Conservation (phyloP, 805 yeast genomes). For the Pichia sporocuriosa region DNA sequence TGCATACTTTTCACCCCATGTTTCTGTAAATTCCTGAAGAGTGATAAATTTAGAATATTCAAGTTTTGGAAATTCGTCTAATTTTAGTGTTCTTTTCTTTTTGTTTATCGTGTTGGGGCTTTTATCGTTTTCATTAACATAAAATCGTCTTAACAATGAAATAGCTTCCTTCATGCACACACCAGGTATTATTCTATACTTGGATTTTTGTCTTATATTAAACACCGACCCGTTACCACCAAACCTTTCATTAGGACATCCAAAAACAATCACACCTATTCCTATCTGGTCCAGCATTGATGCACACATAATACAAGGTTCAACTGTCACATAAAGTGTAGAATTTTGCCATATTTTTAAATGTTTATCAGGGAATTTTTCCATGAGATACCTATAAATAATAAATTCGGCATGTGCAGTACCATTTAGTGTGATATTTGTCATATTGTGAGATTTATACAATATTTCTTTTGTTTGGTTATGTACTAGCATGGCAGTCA, state of each 20-base stretch:
- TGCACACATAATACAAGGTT: conserved; percentile 98
- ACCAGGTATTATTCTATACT: conserved; percentile 51
- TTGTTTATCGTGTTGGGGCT: conserved; percentile 81
- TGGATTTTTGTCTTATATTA: conserved; percentile 35
- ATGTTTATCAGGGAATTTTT: conserved; percentile 24
- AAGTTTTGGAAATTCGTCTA: conserved; percentile 53
- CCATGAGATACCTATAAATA: conserved; percentile 55
- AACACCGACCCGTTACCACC: conserved; percentile 95
- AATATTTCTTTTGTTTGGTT: conserved; percentile 39
- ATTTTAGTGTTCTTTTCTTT: conserved; percentile 55
- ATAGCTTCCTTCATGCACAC: conserved; percentile 77
- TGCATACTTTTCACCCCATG: conserved; percentile 40
- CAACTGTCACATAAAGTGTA: conserved; percentile 86
- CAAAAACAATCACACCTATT: conserved; percentile 69
- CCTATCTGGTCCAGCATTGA: conserved; percentile 79
- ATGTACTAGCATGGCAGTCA: conserved; percentile 66
- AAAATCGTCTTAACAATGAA: conserved; percentile 71
- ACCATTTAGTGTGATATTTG: conserved; percentile 79
- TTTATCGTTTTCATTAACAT: conserved; percentile 73
- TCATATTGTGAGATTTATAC: conserved; percentile 77
- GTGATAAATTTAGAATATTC: conserved; percentile 49
- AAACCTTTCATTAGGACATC: conserved; percentile 91
- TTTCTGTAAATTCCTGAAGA: conserved; percentile 39
- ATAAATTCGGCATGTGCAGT: conserved; percentile 90
- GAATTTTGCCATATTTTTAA: conserved; percentile 43